Conservation (phyloP, 345 rosid genomes). For the Ailanthus altissimus region DNA sequence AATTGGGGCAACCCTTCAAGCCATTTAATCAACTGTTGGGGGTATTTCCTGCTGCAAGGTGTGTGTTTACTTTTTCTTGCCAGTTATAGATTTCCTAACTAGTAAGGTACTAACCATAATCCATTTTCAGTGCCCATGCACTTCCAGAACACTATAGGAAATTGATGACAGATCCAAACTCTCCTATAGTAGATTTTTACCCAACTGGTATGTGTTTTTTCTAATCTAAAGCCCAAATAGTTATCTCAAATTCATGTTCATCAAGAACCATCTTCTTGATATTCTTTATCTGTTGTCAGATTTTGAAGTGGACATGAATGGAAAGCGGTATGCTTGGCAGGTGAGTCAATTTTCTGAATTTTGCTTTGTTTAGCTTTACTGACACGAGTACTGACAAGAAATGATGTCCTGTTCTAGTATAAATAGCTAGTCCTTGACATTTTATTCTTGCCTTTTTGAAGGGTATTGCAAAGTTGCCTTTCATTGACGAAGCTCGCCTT, state of each 20-base stretch:
- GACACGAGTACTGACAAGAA: neutral
- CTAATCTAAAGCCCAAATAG: constrained; percentile 1
- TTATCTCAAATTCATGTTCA: constrained; percentile 15
- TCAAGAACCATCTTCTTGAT: constrained; percentile 19
- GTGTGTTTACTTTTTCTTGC: constrained; percentile 12
- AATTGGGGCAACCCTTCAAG: constrained; percentile 79
- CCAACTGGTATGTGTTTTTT: constrained; percentile 59
- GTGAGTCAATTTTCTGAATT: constrained; percentile 35
- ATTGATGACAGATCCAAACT: constrained; percentile 83
- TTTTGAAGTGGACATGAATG: constrained; percentile 91
- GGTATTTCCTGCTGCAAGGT: constrained; percentile 98
- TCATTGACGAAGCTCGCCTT: constrained; percentile 86
- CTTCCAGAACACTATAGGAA: constrained; percentile 76
- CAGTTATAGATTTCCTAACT: neutral
- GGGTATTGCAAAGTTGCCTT: constrained; percentile 92
- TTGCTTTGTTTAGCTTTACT: neutral
- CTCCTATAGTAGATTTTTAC: constrained; percentile 87
- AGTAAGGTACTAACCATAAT: constrained; percentile 20
- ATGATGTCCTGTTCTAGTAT: neutral
- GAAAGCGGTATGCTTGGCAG: constrained; percentile 95
- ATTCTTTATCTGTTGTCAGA: constrained; percentile 49
- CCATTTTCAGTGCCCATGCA: constrained; percentile 78
- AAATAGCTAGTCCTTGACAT: neutral
- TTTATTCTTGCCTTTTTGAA: constrained; percentile 28
- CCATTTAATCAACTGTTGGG: constrained; percentile 95